Evolutionary conservation across 352 stramenopile genomes (phyloP).

Genomic region (Pythium dissimile): DNA sequence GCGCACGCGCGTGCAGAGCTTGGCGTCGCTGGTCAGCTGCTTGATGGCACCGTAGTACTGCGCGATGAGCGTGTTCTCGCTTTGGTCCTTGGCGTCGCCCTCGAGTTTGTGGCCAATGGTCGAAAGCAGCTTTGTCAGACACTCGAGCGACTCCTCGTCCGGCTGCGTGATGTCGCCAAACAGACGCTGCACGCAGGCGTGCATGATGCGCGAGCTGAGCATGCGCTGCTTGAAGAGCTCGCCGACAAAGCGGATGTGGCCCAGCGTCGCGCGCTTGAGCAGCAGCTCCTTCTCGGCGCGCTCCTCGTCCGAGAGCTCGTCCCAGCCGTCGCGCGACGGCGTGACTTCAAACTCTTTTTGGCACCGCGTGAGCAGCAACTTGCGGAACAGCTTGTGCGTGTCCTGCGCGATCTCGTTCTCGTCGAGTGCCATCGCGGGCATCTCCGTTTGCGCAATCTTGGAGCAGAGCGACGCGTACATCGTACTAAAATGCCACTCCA

Average conservation of each 20-base stretch:
- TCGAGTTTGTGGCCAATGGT: conserved; percentile 92
- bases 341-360: conserved; percentile 94
- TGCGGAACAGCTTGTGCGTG: conserved; percentile 92
- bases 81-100: conserved; percentile 38
- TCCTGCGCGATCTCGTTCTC: conserved; percentile 60
- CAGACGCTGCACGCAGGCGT: conserved; percentile 84
- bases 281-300: conserved; percentile 75
- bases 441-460: conserved; percentile 87
- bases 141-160: conserved; percentile 95
- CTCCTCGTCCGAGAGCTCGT: conserved; percentile 48
- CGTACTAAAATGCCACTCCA: conserved; percentile 94
- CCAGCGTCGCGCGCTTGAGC: conserved; percentile 79
- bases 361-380: conserved; percentile 90
- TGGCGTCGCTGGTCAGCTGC: conserved; percentile 53
- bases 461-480: conserved; percentile 96
- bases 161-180: conserved; percentile 76
- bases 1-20: conserved; percentile 73
- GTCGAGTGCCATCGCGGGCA: conserved; percentile 71
- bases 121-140: conserved; percentile 92
- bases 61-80: conserved; percentile 52
- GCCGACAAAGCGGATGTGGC: conserved; percentile 96
- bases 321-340: conserved; percentile 62
- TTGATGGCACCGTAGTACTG: conserved; percentile 72
- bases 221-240: conserved; percentile 96
- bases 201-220: conserved; percentile 94